Base-by-base conservation (phyloP, 345 rosid species). In the Camelina neglecta region DNA sequence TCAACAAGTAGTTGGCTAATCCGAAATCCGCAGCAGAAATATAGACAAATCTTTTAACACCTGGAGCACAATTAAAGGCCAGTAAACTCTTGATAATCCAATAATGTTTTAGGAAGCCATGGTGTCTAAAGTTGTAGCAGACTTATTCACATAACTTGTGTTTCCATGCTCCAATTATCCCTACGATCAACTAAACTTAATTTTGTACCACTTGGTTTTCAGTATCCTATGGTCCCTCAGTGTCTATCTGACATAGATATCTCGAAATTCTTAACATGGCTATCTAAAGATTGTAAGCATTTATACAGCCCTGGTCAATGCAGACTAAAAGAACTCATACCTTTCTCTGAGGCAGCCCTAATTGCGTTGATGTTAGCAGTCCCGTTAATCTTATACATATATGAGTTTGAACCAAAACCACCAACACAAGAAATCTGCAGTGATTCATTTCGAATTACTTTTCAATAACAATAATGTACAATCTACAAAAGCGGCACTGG, bases 11-110 rank as follows among this genome's bases (percentile, higher is more conserved):
- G 72, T 93, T 95, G 49, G 74, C 96, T 76, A 89, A 33, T 20
- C 99, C 98, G 69, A 90, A 90, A 81, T 89, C 94, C 67, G 99
- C 97, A 63, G 98, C 97, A 53, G 99, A 95, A 16, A 95, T 88
- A 75, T 86, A 92, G 64, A 89, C 89, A 79, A 88, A 92, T 84
- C 93, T 85, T 82, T 89, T 93, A 35, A 93, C 93, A 78, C 96
- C 99, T 95, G 75, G 2, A n/a, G n/a, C n/a, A 6, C 12, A 68
- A 56, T 79, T 62, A 60, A 47, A 73, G 9, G 47, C 53, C 47
- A 20, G 41, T 49, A 58, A 38, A 49, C 53, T 72, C 50, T 11
- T 39, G 58, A 33, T 16, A 20, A 72, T 18, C 56, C 71, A 47
- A 49, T 4, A 18, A 44, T 11, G 15, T 65, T n/a, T 16, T 3